Percentiles rank a stretch among this genome's conserved stretches.
These are phyloP conservation scores for Chrysopogon serrulatus DNA, from an alignment of 176 grass and related monocot genomes.

Conservation along the genomic window DNA sequence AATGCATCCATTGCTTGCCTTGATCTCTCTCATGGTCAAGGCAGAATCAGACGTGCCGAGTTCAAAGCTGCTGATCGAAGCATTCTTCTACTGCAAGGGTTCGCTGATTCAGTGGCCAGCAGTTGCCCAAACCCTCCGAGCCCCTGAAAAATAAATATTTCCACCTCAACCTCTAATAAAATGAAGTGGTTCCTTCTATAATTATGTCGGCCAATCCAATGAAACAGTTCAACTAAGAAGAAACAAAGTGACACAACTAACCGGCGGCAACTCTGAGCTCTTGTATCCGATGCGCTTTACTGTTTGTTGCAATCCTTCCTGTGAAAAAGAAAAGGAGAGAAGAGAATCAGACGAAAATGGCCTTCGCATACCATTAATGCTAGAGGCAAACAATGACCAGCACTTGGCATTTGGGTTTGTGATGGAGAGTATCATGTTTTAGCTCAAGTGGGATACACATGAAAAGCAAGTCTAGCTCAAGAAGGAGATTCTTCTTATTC, in stretches of 20 bases:
- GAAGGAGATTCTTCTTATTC: neutral
- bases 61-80: neutral
- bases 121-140: constrained; percentile 8
- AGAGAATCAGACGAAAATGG: neutral
- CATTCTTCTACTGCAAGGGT: neutral
- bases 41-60: neutral
- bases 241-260: neutral
- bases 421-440: neutral
- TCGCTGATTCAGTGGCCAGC: neutral
- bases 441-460: neutral
- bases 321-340: neutral
- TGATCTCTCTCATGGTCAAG: neutral
- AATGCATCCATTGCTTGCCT: neutral
- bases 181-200: neutral
- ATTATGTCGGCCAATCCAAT: neutral
- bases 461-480: neutral
- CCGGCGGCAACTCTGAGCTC: neutral
- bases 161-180: neutral
- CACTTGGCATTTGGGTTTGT: neutral
- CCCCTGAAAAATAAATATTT: neutral
- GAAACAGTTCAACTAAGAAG: neutral
- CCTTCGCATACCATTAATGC: neutral
- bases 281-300: neutral
- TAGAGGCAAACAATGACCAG: neutral
- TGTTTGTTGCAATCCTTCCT: constrained; percentile 12